These are phyloP conservation scores for Melaleuca alternifolia DNA, from an alignment of 345 rosid genomes.

Conservation along the genomic window DNA sequence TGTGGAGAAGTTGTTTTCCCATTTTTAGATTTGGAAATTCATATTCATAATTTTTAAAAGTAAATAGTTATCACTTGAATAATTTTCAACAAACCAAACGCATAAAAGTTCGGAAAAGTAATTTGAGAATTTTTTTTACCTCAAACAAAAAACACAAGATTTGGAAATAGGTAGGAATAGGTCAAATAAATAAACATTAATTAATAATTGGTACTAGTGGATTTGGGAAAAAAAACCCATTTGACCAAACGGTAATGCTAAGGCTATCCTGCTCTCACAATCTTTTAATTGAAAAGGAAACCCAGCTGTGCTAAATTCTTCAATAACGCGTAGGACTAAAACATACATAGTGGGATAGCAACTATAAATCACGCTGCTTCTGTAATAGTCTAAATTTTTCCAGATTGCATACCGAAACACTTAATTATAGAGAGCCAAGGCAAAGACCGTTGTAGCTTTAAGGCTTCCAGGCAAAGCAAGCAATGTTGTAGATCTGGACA, in stretches of 20 bases:
- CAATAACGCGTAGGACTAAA: neutral
- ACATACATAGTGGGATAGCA: neutral
- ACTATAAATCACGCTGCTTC: neutral
- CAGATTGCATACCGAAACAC: neutral
- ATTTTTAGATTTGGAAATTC: no score
- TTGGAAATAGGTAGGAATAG: neutral
- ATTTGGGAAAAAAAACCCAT: neutral
- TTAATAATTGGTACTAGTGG: accelerated
- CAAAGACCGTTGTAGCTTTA: neutral
- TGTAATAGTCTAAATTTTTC: neutral
- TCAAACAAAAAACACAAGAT: neutral
- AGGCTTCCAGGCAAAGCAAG: neutral
- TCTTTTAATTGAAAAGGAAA: neutral
- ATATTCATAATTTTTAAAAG: no score
- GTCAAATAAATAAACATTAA: neutral
- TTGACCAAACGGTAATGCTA: neutral
- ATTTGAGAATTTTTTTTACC: no score
- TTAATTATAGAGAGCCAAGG: neutral
- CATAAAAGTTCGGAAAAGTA: no score
- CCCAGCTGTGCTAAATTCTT: neutral
- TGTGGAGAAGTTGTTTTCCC: no score
- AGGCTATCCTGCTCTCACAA: neutral
- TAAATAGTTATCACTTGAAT: no score
- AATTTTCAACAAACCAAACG: no score
- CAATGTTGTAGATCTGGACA: neutral